Base-by-base conservation (phyloP, 2,329 filamentous ascomycete genomes). In the Epichloe aotearoae region DNA sequence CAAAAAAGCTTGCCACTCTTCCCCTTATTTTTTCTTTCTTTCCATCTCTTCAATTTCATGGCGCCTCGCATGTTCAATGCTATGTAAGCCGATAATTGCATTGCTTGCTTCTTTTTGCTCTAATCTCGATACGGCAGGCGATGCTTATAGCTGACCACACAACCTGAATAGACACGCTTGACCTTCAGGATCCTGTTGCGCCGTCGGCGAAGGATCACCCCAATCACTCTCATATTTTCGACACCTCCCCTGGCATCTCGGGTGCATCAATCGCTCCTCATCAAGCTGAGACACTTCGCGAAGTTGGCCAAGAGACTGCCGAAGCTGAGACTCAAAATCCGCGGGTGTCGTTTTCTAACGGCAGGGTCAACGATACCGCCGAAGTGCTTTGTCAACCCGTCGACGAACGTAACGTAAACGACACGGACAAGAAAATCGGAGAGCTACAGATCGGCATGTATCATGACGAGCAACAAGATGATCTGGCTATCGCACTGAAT, bases 171-270 rank as follows among this genome's bases (percentile, higher is more conserved):
- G 91, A 97, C 73, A 94, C 91, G 55, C 86, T 96, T 70, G 93
- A 97, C 71, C 82, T 97, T 49, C 93, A 97, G 76, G 81, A 88
- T 69, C 86, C 82, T 63, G 74, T 83, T 62, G 75, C 84, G 53
- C 88, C 89, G 36, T 93, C 90, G 44, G 88, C 91, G 39, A 79
- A 95, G 71, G 85, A 90, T 64, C 89, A 95, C 73, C 77, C 47
- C 30, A 33, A 30, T 50, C 60, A 59, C 43, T 54, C 52, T 46
- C 54, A 56, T 46, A 50, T 48, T 33, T 36, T 50, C 47, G 55
- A 55, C 19, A 39, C 53, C 20, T 58, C 77, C 79, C 79, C 72
- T 71, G 50, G 54, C 50, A 64, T 68, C 52, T 57, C 69, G 74
- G 56, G 53, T 74, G 71, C 56, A 19, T 46, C 56, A n/a, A 72